phyloP scores from a whole-genome alignment of 352 stramenopile species.

The Pythium grandisporangium region DNA sequence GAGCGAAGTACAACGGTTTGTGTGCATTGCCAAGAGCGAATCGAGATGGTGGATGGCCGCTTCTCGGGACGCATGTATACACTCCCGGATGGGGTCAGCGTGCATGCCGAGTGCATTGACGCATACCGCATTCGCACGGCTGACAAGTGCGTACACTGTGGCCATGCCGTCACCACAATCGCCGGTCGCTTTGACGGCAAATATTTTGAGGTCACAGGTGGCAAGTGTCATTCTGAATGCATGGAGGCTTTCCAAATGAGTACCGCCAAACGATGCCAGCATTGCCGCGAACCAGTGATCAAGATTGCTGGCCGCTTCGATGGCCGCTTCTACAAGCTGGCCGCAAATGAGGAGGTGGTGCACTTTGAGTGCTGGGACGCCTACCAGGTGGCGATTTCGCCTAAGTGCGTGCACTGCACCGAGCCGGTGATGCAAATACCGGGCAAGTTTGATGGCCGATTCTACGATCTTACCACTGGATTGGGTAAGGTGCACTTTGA shows the following conservation, averaged over 20 bases:
- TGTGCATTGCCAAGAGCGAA: constrained; percentile 62
- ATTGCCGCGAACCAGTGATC: constrained; percentile 60
- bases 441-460: constrained; percentile 68
- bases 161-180: constrained; percentile 68
- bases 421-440: constrained; percentile 67
- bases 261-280: constrained; percentile 64
- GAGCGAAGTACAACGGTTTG: constrained; percentile 69
- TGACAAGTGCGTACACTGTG: constrained; percentile 76
- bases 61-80: constrained; percentile 81
- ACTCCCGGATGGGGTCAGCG: constrained; percentile 58
- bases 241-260: constrained; percentile 69
- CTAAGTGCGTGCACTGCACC: constrained; percentile 71
- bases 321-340: constrained; percentile 82
- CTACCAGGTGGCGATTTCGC: constrained; percentile 62
- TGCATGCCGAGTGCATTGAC: constrained; percentile 81
- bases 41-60: constrained; percentile 57
- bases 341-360: constrained; percentile 34
- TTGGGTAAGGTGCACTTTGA: constrained; percentile 81
- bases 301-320: constrained; percentile 66
- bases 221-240: constrained; percentile 75
- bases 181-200: constrained; percentile 67
- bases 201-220: constrained; percentile 62
- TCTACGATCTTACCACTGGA: constrained; percentile 73
- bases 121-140: constrained; percentile 75
- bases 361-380: constrained; percentile 84